Evolutionary conservation across 768 basidiomycete genomes (phyloP).

Genomic region (Mycena alexandri): DNA sequence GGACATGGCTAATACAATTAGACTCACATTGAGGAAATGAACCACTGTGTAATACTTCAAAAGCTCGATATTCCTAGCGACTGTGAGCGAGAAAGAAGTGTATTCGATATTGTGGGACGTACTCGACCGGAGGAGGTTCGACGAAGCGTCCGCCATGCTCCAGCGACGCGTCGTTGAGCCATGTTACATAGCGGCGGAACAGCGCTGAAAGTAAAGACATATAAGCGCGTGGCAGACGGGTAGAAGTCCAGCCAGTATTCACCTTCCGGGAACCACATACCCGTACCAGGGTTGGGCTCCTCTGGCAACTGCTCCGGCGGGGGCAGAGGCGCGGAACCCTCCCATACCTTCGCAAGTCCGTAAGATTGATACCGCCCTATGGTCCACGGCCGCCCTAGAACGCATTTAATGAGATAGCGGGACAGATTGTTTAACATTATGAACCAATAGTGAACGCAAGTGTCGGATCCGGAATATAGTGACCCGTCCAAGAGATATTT

Average conservation of each 20-base stretch:
- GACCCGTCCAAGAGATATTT: slow-evolving; percentile 37
- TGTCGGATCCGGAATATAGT: slow-evolving; percentile 49
- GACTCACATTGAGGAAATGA: no score
- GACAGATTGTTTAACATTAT: no score
- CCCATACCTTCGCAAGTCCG: slow-evolving; percentile 41
- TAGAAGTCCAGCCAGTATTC: background rate
- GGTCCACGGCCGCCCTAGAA: slow-evolving; percentile 34
- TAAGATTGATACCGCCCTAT: slow-evolving; percentile 34
- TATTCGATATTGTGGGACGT: background rate
- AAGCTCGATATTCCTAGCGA: no score
- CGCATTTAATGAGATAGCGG: background rate
- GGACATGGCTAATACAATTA: no score
- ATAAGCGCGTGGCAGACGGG: background rate
- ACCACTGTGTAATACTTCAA: no score
- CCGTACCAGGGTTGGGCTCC: background rate
- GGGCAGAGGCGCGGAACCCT: slow-evolving; percentile 37
- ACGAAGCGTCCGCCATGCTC: background rate
- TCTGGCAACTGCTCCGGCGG: background rate
- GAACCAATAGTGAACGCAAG: slow-evolving; percentile 40
- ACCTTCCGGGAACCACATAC: slow-evolving; percentile 22
- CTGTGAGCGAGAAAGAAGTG: no score
- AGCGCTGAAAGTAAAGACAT: background rate
- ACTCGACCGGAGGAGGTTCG: slow-evolving; percentile 18
- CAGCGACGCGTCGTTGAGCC: slow-evolving; percentile 23
- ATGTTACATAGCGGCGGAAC: slow-evolving; percentile 17